Conservation (phyloP, 2,329 filamentous ascomycete species). For the Pseudocercospora fuligena region DNA sequence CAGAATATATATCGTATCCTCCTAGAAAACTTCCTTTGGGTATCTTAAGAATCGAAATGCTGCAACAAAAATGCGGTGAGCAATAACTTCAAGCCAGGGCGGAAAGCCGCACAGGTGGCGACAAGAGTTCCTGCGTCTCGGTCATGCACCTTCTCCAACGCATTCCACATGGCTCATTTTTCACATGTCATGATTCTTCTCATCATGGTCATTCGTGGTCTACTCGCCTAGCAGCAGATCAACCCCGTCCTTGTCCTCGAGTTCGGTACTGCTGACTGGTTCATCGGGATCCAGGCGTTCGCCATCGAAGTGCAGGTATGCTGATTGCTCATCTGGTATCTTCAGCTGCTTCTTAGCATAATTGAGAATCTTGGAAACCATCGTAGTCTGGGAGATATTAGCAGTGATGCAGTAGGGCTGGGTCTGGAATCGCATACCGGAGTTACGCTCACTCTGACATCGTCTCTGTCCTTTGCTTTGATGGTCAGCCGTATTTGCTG, state of each 20-base stretch:
- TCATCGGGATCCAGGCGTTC: conserved; percentile 67
- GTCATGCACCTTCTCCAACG: neutral
- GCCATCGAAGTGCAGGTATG: conserved; percentile 76
- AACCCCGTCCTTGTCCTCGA: conserved; percentile 74
- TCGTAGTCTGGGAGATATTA: conserved; percentile 55
- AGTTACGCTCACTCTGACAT: conserved; percentile 57
- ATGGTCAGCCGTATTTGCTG: conserved; percentile 53
- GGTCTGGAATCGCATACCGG: conserved; percentile 44
- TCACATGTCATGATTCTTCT: neutral
- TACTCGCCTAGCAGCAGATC: conserved; percentile 70
- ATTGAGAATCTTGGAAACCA: conserved; percentile 64
- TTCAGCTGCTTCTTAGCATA: conserved; percentile 63
- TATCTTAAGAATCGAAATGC: neutral
- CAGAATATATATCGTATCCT: neutral
- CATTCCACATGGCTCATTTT: neutral
- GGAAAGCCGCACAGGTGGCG: neutral
- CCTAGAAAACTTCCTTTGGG: neutral
- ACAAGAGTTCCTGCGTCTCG: conserved; percentile 6
- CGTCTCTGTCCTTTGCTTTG: conserved; percentile 55
- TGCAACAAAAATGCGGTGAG: conserved; percentile 3
- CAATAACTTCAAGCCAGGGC: neutral
- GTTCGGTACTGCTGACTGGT: conserved; percentile 69
- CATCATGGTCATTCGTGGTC: conserved; percentile 13
- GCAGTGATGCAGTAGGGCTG: conserved; percentile 17
- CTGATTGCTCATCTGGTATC: conserved; percentile 56